A percentile compares a stretch with the other conserved stretches of the same genome.
Conservation (phyloP, 257 asterid genomes). For the Fraxinus anomala region DNA sequence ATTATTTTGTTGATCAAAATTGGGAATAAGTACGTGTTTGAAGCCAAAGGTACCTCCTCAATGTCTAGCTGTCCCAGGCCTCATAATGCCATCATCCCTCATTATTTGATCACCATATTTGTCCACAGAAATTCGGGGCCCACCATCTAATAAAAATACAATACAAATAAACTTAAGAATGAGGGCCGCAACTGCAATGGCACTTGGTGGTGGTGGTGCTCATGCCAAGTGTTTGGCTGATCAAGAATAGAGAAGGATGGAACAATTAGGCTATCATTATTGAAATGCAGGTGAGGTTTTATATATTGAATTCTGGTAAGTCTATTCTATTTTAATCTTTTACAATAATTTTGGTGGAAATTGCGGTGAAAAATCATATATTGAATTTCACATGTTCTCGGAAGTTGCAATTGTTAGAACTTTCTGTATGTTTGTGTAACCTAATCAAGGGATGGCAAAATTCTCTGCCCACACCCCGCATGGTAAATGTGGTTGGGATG, state of each 20-base stretch:
- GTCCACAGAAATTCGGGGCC: slow-evolving; percentile 44
- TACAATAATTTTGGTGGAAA: too few species aligned
- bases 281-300: slow-evolving; percentile 68
- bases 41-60: background rate
- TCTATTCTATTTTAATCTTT: background rate
- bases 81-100: slow-evolving; percentile 9
- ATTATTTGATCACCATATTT: slow-evolving; percentile 16
- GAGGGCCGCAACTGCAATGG: slow-evolving; percentile 87
- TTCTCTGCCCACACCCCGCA: background rate
- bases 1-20: background rate
- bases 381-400: background rate
- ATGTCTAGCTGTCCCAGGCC: slow-evolving; percentile 6
- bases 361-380: too few species aligned
- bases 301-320: background rate
- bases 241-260: slow-evolving; percentile 86
- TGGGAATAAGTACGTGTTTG: background rate
- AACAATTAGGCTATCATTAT: slow-evolving; percentile 61
- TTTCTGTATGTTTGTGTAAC: background rate
- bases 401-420: background rate
- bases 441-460: background rate
- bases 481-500: too few species aligned
- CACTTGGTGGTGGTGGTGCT: slow-evolving; percentile 89
- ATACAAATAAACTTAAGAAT: slow-evolving; percentile 68
- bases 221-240: slow-evolving; percentile 86
- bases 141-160: slow-evolving; percentile 43